Conservation (phyloP, 164 flowering plant genomes). For the Brasenia schreberi region DNA sequence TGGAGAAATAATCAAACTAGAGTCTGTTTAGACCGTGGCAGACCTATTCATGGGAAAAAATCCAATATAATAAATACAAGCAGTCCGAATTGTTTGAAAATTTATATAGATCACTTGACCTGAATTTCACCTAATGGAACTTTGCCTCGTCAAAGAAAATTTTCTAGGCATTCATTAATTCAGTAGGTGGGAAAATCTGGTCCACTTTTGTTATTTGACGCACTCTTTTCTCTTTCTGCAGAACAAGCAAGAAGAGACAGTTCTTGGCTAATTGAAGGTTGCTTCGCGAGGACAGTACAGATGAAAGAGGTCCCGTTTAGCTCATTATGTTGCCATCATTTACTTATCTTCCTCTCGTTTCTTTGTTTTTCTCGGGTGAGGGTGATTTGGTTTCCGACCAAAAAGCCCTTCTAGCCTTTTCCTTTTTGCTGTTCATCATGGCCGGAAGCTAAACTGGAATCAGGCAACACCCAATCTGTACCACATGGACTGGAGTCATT, state of each 20-base stretch:
- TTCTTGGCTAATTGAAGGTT: background rate
- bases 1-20: no score
- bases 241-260: background rate
- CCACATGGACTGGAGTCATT: constrained; percentile 55
- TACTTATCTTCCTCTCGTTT: background rate
- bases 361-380: background rate
- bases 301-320: background rate
- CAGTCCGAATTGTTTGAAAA: no score
- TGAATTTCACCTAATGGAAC: no score
- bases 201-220: background rate
- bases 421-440: constrained; percentile 38
- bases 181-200: background rate
- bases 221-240: background rate
- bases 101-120: no score
- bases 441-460: constrained; percentile 53
- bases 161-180: background rate
- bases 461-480: constrained; percentile 29
- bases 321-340: background rate
- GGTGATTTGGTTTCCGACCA: constrained; percentile 49
- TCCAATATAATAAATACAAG: no score
- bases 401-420: constrained; percentile 54
- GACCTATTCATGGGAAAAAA: no score
- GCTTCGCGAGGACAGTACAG: background rate
- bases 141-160: no score
- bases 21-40: no score